Evolutionary conservation across 2,329 filamentous ascomycete species (phyloP).

Genomic region (Aspergillus sp.): DNA sequence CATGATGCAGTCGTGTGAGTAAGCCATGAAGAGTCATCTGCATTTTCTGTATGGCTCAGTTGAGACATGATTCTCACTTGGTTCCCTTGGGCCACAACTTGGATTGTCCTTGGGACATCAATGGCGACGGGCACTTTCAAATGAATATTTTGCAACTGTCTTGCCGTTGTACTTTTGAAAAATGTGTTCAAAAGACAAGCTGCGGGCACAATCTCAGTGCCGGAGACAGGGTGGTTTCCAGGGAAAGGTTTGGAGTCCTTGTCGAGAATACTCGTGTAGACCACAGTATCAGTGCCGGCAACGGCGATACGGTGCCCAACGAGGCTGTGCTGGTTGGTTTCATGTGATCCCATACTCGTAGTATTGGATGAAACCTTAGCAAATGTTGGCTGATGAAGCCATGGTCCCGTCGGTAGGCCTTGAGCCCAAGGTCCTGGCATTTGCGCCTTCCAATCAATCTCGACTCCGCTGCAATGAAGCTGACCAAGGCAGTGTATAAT

Average conservation of each 20-base stretch:
- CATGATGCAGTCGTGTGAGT: constrained; percentile 11
- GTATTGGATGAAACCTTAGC: constrained; percentile 4
- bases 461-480: constrained; percentile 25
- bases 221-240: constrained; percentile 35
- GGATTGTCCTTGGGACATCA: constrained; percentile 29
- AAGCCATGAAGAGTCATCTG: constrained; percentile 5
- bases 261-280: constrained; percentile 34
- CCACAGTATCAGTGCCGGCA: constrained; percentile 20
- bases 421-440: constrained; percentile 19
- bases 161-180: constrained; percentile 25
- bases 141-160: constrained; percentile 25
- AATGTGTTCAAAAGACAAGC: constrained; percentile 41
- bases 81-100: constrained; percentile 27
- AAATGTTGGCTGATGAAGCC: constrained; percentile 12
- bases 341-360: constrained; percentile 15
- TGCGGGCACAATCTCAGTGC: constrained; percentile 42
- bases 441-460: constrained; percentile 21
- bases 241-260: constrained; percentile 39
- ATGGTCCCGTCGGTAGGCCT: constrained; percentile 19
- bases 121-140: constrained; percentile 32
- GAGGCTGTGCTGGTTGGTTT: constrained; percentile 32
- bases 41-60: constrained; percentile 12
- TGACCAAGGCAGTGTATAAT: constrained; percentile 24
- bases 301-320: constrained; percentile 27
- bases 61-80: constrained; percentile 31